These are phyloP conservation scores for Rubroshorea leprosula DNA, from an alignment of 345 rosid genomes.

Conservation along the genomic window DNA sequence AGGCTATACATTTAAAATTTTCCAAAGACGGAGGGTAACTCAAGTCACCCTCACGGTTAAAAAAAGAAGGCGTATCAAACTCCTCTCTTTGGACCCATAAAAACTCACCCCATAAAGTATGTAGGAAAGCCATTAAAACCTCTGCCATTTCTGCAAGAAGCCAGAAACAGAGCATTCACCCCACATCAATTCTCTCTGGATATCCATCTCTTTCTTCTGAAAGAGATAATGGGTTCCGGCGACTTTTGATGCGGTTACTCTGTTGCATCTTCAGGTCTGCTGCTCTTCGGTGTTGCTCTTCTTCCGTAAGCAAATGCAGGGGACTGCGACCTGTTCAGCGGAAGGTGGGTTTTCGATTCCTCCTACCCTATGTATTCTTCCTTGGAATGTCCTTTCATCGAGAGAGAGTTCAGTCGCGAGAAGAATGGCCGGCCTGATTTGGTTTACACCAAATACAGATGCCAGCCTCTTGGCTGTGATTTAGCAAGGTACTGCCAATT, in stretches of 20 bases:
- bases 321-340: constrained; percentile 49
- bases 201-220: background rate
- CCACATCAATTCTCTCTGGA: background rate
- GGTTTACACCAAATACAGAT: constrained; percentile 45
- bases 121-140: background rate
- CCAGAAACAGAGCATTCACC: background rate
- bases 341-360: constrained; percentile 62
- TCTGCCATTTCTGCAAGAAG: background rate
- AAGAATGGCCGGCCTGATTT: constrained; percentile 73
- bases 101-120: background rate
- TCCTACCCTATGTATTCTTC: constrained; percentile 58
- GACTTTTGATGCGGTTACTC: background rate
- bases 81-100: too few species aligned
- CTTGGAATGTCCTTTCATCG: constrained; percentile 60
- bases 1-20: too few species aligned
- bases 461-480: constrained; percentile 66
- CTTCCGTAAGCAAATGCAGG: background rate
- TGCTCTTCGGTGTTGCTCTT: background rate
- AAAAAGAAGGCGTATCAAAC: too few species aligned
- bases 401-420: constrained; percentile 55
- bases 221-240: background rate
- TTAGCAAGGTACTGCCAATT: constrained; percentile 36
- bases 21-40: too few species aligned
- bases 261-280: background rate
- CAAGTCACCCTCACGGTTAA: too few species aligned